Evolutionary conservation across 2,329 filamentous ascomycete species (phyloP), one percentile per base, ranked within the genome.

Genomic region (Didymella segeticola): DNA sequence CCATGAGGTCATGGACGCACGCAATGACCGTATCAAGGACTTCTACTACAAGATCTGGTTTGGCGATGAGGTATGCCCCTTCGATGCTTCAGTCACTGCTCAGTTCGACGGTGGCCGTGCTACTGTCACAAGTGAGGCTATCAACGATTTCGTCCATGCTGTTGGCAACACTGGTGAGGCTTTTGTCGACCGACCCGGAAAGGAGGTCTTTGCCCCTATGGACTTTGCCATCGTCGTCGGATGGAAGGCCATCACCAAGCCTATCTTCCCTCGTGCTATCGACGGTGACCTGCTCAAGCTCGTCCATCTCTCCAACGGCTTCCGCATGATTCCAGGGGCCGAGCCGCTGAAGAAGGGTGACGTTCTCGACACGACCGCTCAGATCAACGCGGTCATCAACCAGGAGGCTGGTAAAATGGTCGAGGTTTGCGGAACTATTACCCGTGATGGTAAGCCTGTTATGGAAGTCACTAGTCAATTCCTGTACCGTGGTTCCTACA

Each of bases 41-140:
- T 99, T 99, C 76, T 99, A 99, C 83, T 99, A 96, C 87, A 88
- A 88, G 65, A 88, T 96, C 62, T 99, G 95, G 95, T 99, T 99
- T 67, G 95, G 92, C 34, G 84, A 93, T 56, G 93, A 96, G 69
- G 78, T 83, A 36, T 83, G 96, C 43, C 88, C 96, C 49, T 90
- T 97, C 49, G 89, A 97, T 67, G 88, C 89, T 14, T 83, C 90
- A 29, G 90, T 96, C 46, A 93, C 91, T 5, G 89, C 90, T 71
- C 88, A 87, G 64, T 99, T 99, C 71, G 91, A 95, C 63, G 95
- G 95, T 71, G 95, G 95, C 61, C 87, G 88, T 64, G 86, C 91
- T 5, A 91, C 85, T 22, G 93, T 99, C 63, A 96, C 91, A 4
- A 87, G 89, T 55, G 90, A 97, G 74, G 93, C 89, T 58, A 97